These are phyloP conservation scores for Apiospora saccharicola DNA, from an alignment of 2,329 filamentous ascomycete genomes.

Conservation along the genomic window DNA sequence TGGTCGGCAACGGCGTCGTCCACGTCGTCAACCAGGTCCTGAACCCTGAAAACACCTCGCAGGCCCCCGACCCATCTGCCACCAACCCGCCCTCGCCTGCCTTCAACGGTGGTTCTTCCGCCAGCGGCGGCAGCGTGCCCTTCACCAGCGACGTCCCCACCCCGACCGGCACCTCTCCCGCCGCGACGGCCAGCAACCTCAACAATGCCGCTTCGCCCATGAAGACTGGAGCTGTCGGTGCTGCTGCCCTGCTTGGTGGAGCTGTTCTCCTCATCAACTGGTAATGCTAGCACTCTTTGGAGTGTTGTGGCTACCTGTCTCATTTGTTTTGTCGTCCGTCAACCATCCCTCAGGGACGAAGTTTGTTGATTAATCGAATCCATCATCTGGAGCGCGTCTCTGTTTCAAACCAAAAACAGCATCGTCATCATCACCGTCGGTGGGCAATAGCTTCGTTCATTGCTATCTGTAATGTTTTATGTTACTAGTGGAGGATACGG, in stretches of 20 bases:
- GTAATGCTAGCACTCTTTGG: constrained; percentile 22
- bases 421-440: not conserved
- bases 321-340: not conserved
- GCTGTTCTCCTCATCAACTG: constrained; percentile 35
- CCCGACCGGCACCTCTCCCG: constrained; percentile 48
- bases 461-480: not conserved
- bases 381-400: not conserved
- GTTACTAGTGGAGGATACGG: not conserved
- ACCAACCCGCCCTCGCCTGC: constrained; percentile 55
- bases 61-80: constrained; percentile 50
- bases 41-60: constrained; percentile 59
- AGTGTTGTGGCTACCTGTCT: not conserved
- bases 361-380: not conserved
- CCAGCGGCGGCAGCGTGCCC: constrained; percentile 50
- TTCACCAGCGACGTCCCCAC: constrained; percentile 62
- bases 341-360: not conserved
- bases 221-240: constrained; percentile 49
- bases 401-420: not conserved
- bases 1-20: constrained; percentile 63
- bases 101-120: constrained; percentile 60
- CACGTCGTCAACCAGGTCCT: constrained; percentile 67
- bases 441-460: not conserved
- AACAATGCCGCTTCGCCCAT: constrained; percentile 37
- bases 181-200: constrained; percentile 46
- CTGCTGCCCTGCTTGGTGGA: constrained; percentile 38